A percentile compares a stretch with the other conserved stretches of the same genome.
phyloP scores from a whole-genome alignment of 306 rosid genomes.

The Arachis hypogaea region DNA sequence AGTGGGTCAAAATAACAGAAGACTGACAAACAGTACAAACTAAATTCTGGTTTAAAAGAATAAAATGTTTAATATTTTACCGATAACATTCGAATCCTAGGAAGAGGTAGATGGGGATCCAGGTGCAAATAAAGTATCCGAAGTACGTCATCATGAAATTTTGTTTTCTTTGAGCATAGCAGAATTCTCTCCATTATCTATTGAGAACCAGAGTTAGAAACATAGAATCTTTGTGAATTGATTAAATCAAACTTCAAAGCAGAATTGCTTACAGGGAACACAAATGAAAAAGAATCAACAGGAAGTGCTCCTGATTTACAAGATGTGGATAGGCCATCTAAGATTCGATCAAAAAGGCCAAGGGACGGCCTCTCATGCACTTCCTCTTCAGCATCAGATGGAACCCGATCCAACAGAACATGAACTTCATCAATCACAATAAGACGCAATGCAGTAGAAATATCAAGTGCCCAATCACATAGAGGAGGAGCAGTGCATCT shows the following conservation, averaged over 20 bases:
- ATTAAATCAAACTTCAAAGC: constrained; percentile 29
- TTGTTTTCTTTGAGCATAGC: constrained; percentile 84
- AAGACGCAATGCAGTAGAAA: constrained; percentile 88
- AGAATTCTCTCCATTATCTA: constrained; percentile 93
- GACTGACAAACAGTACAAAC: constrained; percentile 10
- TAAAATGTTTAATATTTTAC: constrained; percentile 48
- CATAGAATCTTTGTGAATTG: constrained; percentile 31
- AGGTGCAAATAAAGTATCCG: constrained; percentile 82
- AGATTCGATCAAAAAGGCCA: constrained; percentile 78
- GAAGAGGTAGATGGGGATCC: constrained; percentile 93
- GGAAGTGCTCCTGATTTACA: constrained; percentile 96
- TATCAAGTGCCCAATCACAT: constrained; percentile 90
- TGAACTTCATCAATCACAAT: constrained; percentile 72
- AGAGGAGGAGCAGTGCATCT: constrained; percentile 87
- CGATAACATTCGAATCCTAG: constrained; percentile 89
- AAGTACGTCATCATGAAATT: constrained; percentile 83
- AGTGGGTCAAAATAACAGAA: constrained; percentile 17
- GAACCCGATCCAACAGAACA: constrained; percentile 63
- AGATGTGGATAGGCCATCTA: constrained; percentile 74
- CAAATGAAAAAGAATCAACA: constrained; percentile 90
- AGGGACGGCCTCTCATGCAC: constrained; percentile 51
- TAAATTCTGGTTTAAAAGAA: not conserved
- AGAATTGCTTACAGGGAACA: constrained; percentile 81
- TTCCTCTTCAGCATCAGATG: constrained; percentile 60
- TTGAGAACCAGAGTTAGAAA: constrained; percentile 42